Percentiles rank a stretch among this genome's conserved stretches.
phyloP scores from a whole-genome alignment of 441 rosid species.

The Populus hybrid region DNA sequence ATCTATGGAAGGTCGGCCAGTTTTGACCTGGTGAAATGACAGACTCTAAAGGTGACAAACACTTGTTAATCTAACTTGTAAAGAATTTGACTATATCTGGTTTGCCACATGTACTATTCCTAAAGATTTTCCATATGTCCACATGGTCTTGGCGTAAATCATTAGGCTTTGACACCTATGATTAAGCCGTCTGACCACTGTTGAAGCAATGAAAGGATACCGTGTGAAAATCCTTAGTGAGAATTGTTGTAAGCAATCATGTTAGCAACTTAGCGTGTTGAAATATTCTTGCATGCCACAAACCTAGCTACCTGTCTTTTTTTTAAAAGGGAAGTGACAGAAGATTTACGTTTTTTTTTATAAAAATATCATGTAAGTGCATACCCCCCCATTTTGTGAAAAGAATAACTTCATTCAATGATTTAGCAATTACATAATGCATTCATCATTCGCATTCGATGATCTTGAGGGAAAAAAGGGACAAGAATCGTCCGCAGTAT shows the following conservation, averaged over 20 bases:
- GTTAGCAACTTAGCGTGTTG: slow-evolving; percentile 13
- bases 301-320: neutral
- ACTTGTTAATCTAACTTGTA: neutral
- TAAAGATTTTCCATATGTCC: slow-evolving; percentile 8
- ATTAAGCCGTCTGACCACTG: slow-evolving; percentile 13
- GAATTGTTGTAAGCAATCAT: slow-evolving; percentile 17
- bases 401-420: neutral
- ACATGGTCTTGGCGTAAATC: slow-evolving; percentile 26
- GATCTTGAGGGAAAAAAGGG: neutral
- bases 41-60: slow-evolving; percentile 19
- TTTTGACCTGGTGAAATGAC: slow-evolving; percentile 26
- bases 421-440: neutral
- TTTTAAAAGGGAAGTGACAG: neutral
- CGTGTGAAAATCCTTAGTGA: neutral
- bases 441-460: neutral
- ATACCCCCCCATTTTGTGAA: neutral
- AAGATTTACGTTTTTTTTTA: neutral
- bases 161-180: slow-evolving; percentile 21
- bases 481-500: neutral
- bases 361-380: neutral
- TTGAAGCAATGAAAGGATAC: neutral
- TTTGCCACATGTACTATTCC: slow-evolving; percentile 26
- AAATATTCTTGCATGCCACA: neutral
- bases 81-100: slow-evolving; percentile 22
- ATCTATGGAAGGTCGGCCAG: slow-evolving; percentile 30